These are phyloP conservation scores for Chlorella sp. DNA, from an alignment of 139 green algal species.

Conservation along the genomic window DNA sequence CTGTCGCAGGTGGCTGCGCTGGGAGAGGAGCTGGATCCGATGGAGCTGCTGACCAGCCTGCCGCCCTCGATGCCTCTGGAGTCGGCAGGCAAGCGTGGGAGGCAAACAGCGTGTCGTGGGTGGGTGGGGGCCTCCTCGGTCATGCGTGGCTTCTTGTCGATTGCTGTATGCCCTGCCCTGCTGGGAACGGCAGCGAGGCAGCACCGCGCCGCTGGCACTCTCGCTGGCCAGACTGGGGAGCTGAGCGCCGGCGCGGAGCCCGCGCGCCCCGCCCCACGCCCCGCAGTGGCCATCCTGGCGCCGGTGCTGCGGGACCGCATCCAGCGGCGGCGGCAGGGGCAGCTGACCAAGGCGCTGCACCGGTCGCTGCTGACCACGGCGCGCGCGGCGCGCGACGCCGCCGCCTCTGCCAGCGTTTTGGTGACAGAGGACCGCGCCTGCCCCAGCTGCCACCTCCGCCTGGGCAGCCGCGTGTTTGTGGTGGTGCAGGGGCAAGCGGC, in stretches of 20 bases:
- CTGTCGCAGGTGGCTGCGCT: no score
- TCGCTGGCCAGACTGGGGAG: neutral
- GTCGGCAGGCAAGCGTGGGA: no score
- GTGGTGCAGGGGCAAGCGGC: constrained; percentile 21
- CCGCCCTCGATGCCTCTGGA: no score
- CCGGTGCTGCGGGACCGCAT: constrained; percentile 63
- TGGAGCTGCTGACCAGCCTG: no score
- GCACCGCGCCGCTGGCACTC: no score
- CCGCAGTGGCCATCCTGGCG: constrained; percentile 52
- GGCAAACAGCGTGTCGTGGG: neutral
- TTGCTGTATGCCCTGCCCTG: neutral
- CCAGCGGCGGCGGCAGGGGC: constrained; percentile 59
- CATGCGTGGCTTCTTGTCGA: neutral
- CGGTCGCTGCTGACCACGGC: neutral
- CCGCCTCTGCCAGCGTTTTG: constrained; percentile 20
- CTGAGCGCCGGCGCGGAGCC: neutral
- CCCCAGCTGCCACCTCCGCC: constrained; percentile 46
- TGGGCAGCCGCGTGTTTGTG: constrained; percentile 60
- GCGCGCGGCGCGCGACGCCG: neutral
- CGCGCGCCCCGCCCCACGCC: neutral
- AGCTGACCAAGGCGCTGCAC: constrained; percentile 24
- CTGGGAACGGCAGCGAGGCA: neutral
- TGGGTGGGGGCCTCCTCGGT: neutral
- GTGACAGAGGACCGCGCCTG: constrained; percentile 49
- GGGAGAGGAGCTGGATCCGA: no score